phyloP scores from a whole-genome alignment of 2,329 filamentous ascomycete genomes.

The Colletotrichum graminicola region DNA sequence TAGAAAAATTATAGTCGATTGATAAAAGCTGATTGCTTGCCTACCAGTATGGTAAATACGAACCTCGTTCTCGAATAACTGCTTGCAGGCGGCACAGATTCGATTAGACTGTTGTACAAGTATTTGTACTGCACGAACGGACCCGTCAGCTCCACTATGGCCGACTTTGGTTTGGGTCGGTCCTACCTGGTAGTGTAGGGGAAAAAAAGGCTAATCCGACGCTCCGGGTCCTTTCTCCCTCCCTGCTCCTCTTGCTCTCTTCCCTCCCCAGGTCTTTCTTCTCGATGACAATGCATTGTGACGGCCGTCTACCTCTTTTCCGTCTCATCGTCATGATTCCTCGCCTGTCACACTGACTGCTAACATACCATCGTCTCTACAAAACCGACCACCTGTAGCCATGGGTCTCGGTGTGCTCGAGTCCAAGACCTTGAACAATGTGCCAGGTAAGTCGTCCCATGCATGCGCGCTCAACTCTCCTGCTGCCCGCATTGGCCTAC shows the following conservation, averaged over 20 bases:
- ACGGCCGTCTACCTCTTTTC: neutral
- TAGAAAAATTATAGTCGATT: too few relatives aligned
- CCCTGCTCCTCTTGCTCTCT: neutral
- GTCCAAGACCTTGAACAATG: conserved; percentile 73
- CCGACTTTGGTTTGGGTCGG: neutral
- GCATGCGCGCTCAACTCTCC: conserved; percentile 1
- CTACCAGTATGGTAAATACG: too few relatives aligned
- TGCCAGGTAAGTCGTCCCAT: conserved; percentile 73
- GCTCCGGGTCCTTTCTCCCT: neutral
- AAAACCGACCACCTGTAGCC: conserved; percentile 41
- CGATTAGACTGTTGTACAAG: too few relatives aligned
- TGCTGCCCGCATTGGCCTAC: conserved; percentile 25
- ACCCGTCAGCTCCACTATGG: neutral
- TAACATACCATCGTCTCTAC: neutral
- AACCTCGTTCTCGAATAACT: too few relatives aligned
- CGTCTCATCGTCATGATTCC: conserved; percentile 13
- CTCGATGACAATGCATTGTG: neutral
- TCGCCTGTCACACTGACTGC: conserved; percentile 8
- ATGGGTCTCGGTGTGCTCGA: conserved; percentile 84
- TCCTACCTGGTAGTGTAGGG: neutral
- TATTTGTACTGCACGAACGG: neutral
- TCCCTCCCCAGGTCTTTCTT: neutral
- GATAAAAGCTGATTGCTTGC: too few relatives aligned
- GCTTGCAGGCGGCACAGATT: too few relatives aligned
- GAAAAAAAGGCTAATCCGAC: neutral